These are phyloP conservation scores for Phytopythium oedochilum DNA, from an alignment of 352 stramenopile species.

Conservation along the genomic window DNA sequence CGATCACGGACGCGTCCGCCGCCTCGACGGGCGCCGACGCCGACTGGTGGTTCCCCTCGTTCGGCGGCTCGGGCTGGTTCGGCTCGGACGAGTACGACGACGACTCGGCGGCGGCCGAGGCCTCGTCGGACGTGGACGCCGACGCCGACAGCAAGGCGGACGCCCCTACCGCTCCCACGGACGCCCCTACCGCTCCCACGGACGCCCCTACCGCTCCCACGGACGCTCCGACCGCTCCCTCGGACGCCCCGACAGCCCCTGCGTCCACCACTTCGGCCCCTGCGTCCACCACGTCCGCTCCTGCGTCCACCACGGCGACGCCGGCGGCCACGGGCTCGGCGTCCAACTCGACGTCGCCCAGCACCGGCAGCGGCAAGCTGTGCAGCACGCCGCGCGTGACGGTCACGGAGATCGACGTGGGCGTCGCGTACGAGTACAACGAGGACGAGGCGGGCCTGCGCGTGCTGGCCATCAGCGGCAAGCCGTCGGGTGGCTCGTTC, in stretches of 20 bases:
- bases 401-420: conserved; percentile 37
- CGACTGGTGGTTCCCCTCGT: too few relatives aligned
- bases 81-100: neutral
- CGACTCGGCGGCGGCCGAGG: neutral
- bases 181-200: neutral
- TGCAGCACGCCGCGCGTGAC: conserved; percentile 35
- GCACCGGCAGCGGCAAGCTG: conserved; percentile 18
- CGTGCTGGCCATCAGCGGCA: conserved; percentile 36
- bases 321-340: conserved; percentile 7
- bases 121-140: neutral
- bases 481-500: conserved; percentile 36
- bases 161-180: neutral
- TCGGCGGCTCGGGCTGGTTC: too few relatives aligned
- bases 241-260: neutral
- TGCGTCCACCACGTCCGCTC: neutral
- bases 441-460: conserved; percentile 51
- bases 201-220: neutral
- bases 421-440: conserved; percentile 22
- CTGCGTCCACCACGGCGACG: conserved; percentile 1
- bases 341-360: conserved; percentile 5
- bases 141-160: neutral
- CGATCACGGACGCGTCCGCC: neutral
- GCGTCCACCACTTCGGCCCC: neutral
- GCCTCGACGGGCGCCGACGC: neutral
- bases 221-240: neutral